Evolutionary conservation across 2,329 filamentous ascomycete genomes (phyloP), one percentile per base, ranked within the genome.

Genomic region (Cladosporium colombiae): DNA sequence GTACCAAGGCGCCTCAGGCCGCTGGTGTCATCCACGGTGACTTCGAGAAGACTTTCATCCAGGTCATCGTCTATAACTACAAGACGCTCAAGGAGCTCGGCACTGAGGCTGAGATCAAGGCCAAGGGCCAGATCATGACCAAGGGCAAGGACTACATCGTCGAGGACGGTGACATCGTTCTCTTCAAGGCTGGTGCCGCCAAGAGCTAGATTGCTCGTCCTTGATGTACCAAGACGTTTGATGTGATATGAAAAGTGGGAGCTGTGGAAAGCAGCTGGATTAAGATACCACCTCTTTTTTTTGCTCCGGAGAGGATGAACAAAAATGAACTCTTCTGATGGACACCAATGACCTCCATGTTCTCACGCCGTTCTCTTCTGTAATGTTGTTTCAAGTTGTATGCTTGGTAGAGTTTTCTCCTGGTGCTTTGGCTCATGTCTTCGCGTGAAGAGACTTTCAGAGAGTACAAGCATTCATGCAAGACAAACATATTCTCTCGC

Each of bases 1-100:
- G 93, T 73, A 97, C 90, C 77, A 99, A 99, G 84, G 95, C 95
- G n/a, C 95, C 95, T 21, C 91, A 96, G 76, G 95, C 95, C 56
- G 95, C 95, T 44, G 95, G 95, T 85, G 95, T 99, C 69, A 99
- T 99, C 72, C 95, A 99, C 82, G 92, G 90, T 71, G 95, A 99
- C 78, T 98, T 99, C 72, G 95, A 99, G 81, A 99, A 99, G 89
- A 99, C 96, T 0, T 99, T 99, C 78, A 99, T 99, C 74, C 96
- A 99, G 82, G 91, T 86, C 69, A 86, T 99, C 70, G 93, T 97
- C 33, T 98, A 96, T 83, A 98, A 97, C 83, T 99, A 88, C 81
- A 84, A 78, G 29, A 81, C 85, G 2, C 83, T 99, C 63, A 92
- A 90, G 82, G 95, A 98, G 81, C 83, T 91, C 58, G 94, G 94